Base-by-base conservation (phyloP, 306 rosid species). In the Elaeagnus macrophylla region DNA sequence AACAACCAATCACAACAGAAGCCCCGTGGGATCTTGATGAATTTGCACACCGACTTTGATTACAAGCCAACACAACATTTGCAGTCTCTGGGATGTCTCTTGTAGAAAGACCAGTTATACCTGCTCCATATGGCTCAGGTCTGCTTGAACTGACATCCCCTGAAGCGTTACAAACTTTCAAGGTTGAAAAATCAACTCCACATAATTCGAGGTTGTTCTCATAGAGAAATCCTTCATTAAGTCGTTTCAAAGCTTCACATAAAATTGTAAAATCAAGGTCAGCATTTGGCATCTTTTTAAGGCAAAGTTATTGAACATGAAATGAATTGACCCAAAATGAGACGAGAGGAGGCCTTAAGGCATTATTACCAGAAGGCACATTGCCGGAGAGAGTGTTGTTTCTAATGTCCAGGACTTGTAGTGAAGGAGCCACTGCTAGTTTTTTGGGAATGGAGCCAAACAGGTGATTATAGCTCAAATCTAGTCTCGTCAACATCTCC, bases 51-150 rank as follows among this genome's bases (percentile, higher is more conserved):
- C 5, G 71, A 19, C 81, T 67, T 54, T 77, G 66, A 50, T 72
- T 80, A 75, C 97, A 91, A 54, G 89, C 89, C 41, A 82, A 37
- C 58, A 67, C 78, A 32, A 87, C 83, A 64, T 87, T 75, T 6
- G 97, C 96, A 1, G 97, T 91, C 67, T 87, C 96, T 0, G 97
- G 97, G 47, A 91, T 80, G 62, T 82, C 80, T 48, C 86, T 72
- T 5, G 69, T 68, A 3, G 93, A 32, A 10, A 40, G 36, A 50
- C 67, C 69, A 1, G 68, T 36, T 37, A 77, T 65, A 17, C 77
- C 81, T 0, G 77, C 67, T 53, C 84, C 88, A 39, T 57, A 81
- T 6, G 96, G 86, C 45, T 91, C 95, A 1, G 88, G 91, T 57
- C 70, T 58, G 43, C 32, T 75, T 8, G 74, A 69, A 67, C 74